Conservation (phyloP, 805 yeast genomes). For the Yamadazyma scolyti region DNA sequence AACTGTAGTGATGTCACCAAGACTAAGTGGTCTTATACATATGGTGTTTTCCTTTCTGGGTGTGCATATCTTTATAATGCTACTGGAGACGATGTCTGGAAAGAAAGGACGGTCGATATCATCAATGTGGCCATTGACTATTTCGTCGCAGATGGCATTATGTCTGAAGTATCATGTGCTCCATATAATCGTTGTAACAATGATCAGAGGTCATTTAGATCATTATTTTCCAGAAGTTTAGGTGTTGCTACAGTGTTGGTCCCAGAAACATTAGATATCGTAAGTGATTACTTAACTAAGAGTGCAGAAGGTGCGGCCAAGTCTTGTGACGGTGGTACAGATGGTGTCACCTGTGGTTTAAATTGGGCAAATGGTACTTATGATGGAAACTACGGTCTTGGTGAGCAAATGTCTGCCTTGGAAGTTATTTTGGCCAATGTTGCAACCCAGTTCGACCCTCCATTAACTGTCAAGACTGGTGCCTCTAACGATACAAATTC, state of each 20-base stretch:
- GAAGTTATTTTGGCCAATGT: slow-evolving; percentile 50
- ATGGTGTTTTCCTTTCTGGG: slow-evolving; percentile 65
- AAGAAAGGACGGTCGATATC: slow-evolving; percentile 31
- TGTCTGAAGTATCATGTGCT: slow-evolving; percentile 65
- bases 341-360: slow-evolving; percentile 81
- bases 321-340: slow-evolving; percentile 80
- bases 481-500: slow-evolving; percentile 32
- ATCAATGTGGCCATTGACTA: slow-evolving; percentile 39
- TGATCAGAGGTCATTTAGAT: slow-evolving; percentile 74
- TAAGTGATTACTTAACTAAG: slow-evolving; percentile 37
- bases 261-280: slow-evolving; percentile 43
- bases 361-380: slow-evolving; percentile 61
- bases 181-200: slow-evolving; percentile 52
- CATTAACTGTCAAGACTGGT: slow-evolving; percentile 32
- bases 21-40: slow-evolving; percentile 66
- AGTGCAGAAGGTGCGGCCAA: slow-evolving; percentile 72
- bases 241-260: slow-evolving; percentile 55
- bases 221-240: slow-evolving; percentile 63
- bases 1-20: slow-evolving; percentile 46
- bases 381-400: slow-evolving; percentile 73
- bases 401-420: slow-evolving; percentile 79
- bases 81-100: slow-evolving; percentile 48
- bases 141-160: slow-evolving; percentile 39
- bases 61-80: slow-evolving; percentile 65
- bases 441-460: slow-evolving; percentile 22